A percentile compares a stretch with the other conserved stretches of the same genome.
These are phyloP conservation scores for Colletotrichum neosansevieriae DNA, from an alignment of 2,329 filamentous ascomycete genomes.

Conservation along the genomic window DNA sequence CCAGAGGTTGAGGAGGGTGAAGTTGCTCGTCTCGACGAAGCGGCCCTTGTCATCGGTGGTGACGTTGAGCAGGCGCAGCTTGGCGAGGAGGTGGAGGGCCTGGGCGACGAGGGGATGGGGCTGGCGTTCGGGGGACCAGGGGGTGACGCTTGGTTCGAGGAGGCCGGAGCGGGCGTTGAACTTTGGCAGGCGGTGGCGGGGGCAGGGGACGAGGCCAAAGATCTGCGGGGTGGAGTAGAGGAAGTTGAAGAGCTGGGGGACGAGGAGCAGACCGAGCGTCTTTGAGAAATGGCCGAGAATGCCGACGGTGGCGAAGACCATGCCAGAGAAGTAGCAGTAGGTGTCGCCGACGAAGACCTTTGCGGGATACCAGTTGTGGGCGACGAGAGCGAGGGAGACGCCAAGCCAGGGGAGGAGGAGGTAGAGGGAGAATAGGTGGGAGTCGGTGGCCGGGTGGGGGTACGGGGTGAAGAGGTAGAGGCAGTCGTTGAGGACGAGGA, in stretches of 20 bases:
- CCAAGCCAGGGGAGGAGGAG: constrained; percentile 94
- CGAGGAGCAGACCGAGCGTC: constrained; percentile 88
- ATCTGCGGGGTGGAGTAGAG: constrained; percentile 92
- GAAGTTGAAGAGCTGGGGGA: constrained; percentile 98
- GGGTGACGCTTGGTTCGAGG: constrained; percentile 86
- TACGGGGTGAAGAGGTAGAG: constrained; percentile 88
- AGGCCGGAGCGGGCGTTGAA: constrained; percentile 89
- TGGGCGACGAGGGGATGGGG: constrained; percentile 73
- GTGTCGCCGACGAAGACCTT: constrained; percentile 97
- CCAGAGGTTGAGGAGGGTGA: constrained; percentile 96
- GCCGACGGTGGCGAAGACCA: constrained; percentile 97
- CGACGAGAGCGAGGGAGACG: constrained; percentile 86
- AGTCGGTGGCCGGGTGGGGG: constrained; percentile 94
- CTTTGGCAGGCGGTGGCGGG: constrained; percentile 88
- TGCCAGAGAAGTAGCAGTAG: constrained; percentile 99
- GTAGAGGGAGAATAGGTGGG: constrained; percentile 95
- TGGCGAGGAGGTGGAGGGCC: constrained; percentile 75
- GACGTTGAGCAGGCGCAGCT: constrained; percentile 72
- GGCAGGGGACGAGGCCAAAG: constrained; percentile 90
- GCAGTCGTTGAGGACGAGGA: constrained; percentile 87
- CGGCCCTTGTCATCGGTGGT: constrained; percentile 74
- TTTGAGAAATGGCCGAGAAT: constrained; percentile 99
- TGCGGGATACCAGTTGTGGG: constrained; percentile 96
- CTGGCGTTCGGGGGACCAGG: constrained; percentile 76
- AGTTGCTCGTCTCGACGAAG: constrained; percentile 86